Evolutionary conservation across 2,329 filamentous ascomycete genomes (phyloP), one percentile per base, ranked within the genome.

Genomic region (Berkeleyomyces basicola): DNA sequence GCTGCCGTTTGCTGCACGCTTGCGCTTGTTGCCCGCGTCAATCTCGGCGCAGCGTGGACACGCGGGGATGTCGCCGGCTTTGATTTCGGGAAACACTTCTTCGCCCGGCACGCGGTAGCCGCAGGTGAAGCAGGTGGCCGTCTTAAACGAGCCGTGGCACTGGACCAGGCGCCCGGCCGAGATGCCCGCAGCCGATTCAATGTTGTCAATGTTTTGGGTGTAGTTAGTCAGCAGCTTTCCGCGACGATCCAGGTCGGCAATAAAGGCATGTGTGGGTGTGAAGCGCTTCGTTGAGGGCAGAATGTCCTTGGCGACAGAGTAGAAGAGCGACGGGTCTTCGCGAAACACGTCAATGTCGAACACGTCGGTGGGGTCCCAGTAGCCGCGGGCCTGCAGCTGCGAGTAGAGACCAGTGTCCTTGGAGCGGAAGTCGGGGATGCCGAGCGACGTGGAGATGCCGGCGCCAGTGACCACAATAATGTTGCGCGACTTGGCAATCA

Each of bases 151-250:
- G 65, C 93, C 93, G 71, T 99, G 93, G 71, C 93, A 97, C 74
- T 99, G 92, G 37, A 99, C 86, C 16, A 97, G 80, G 70, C 93
- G 95, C 42, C 88, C 85, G 1, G 83, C 80, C 31, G 78, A 74
- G 65, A 99, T 88, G 31, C 93, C 93, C 0, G 92, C 92, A 69
- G 88, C 85, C 65, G 85, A 82, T 73, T 99, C 92, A 60, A 96
- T 84, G 68, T 96, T 96, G 77, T 99, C 93, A 70, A 99, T 97
- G 73, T 99, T 99, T 72, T 99, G 93, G 0, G 93, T 95, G 76
- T 96, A 99, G 75, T 97, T 96, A 49, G 91, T 97, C 65, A 96
- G 81, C 5, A 99, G 81, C 73, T 96, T 96, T 67, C 82, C 84
- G 72, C 90, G 87, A 68, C 92, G 81, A 73, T 99, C 88, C 43